phyloP scores from a whole-genome alignment of 352 stramenopile genomes.

The Pythium biforme region DNA sequence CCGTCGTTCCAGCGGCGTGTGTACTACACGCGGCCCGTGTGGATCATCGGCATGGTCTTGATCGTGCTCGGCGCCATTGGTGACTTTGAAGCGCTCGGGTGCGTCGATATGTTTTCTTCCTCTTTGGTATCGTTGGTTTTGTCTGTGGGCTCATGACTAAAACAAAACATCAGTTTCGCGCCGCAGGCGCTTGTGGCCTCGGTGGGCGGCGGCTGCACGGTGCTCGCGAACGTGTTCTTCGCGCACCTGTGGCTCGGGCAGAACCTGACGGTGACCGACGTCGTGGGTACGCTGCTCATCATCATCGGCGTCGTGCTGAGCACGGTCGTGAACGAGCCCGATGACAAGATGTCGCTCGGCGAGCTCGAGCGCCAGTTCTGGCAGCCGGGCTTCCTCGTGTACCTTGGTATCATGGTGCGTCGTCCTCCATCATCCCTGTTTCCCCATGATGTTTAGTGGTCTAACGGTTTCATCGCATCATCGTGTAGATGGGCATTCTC shows the following conservation, averaged over 20 bases:
- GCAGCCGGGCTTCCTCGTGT: slow-evolving; percentile 73
- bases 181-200: slow-evolving; percentile 84
- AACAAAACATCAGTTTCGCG: slow-evolving; percentile 49
- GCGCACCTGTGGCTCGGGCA: slow-evolving; percentile 82
- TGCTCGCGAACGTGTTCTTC: slow-evolving; percentile 90
- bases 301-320: slow-evolving; percentile 81
- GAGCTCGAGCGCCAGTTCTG: slow-evolving; percentile 83
- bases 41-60: slow-evolving; percentile 79
- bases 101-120: not conserved
- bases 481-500: slow-evolving; percentile 50
- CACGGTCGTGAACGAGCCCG: slow-evolving; percentile 77
- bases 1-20: slow-evolving; percentile 56
- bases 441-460: not conserved
- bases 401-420: slow-evolving; percentile 72
- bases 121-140: not conserved
- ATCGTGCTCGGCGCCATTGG: slow-evolving; percentile 79
- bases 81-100: slow-evolving; percentile 86
- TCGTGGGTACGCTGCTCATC: slow-evolving; percentile 72
- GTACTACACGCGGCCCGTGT: slow-evolving; percentile 85
- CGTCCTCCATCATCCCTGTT: not conserved
- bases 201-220: slow-evolving; percentile 81
- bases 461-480: slow-evolving; percentile 2
- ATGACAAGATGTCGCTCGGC: slow-evolving; percentile 72
- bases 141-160: not conserved
- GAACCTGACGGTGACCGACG: slow-evolving; percentile 62